Base-by-base conservation (phyloP, 2,329 filamentous ascomycete species). In the Fusarium fujikuroi region DNA sequence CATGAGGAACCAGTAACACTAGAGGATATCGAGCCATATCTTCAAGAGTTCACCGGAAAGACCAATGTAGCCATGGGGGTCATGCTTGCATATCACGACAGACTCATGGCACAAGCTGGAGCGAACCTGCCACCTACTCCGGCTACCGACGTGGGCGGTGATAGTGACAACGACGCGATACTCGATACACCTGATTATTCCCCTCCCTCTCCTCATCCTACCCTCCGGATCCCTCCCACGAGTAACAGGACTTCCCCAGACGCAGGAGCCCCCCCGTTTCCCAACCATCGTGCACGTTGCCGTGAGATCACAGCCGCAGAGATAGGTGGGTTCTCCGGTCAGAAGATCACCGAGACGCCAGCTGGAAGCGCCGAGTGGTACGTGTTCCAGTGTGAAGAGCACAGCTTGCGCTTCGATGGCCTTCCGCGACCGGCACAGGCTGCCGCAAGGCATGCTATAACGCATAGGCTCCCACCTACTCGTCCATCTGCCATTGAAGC, bases 161-260 rank as follows among this genome's bases (percentile, higher is more conserved):
- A 25, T 21, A 21, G 3, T n/a, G 32, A 25, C n/a, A 19, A 25
- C 7, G 32, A 52, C 21, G 30, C 11, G 8, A 16, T 21, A 19
- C 7, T 50, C 7, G 30, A 18, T 34, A 0, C 14, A 23, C 8
- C 10, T 4, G 9, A 14, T 34, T 34, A 11, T 34, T 9, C n/a
- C 16, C 6, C 16, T 23, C 2, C 4, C 4, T 7, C 25, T n/a
- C 32, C 28, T 14, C 6, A 7, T 2, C 10, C 5, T 18, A 4
- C 8, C 1, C 7, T n/a, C 5, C 5, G 3, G 1, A 23, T 14
- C 3, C 10, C 15, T 23, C 4, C 7, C 5, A 10, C 19, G 5
- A 34, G 28, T 16, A 54, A 42, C 6, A 18, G 11, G 12, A 2
- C n/a, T 15, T 11, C 7, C 2, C 36, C 14, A 0, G n/a, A 42